These are phyloP conservation scores for Botryosphaeria dothidea DNA, from an alignment of 2,329 filamentous ascomycete genomes.

Conservation along the genomic window DNA sequence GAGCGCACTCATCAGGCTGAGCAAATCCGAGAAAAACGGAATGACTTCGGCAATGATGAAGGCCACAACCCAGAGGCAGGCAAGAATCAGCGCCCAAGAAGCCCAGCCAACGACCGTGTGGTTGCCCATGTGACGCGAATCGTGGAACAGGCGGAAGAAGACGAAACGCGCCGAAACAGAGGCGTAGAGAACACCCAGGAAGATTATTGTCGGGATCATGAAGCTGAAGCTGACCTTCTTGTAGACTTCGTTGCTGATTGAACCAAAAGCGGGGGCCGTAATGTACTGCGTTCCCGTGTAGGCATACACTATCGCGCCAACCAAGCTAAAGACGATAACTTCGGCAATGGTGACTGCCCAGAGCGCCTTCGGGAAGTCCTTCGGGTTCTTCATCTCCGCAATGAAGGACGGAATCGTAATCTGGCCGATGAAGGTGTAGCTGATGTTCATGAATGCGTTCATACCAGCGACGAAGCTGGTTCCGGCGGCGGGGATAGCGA, in stretches of 20 bases:
- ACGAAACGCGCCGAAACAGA: conserved; percentile 87
- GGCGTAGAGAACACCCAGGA: conserved; percentile 86
- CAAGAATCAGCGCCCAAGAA: conserved; percentile 74
- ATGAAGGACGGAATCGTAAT: conserved; percentile 95
- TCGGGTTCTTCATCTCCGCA: conserved; percentile 80
- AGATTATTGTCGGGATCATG: conserved; percentile 94
- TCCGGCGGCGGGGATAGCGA: conserved; percentile 64
- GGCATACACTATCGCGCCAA: conserved; percentile 79
- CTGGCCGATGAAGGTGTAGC: conserved; percentile 94
- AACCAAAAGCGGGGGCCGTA: conserved; percentile 83
- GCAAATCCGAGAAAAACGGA: conserved; percentile 80
- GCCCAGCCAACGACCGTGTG: conserved; percentile 83
- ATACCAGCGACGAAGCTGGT: conserved; percentile 82
- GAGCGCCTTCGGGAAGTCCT: conserved; percentile 89
- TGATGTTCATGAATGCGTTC: conserved; percentile 91
- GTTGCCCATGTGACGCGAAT: conserved; percentile 74
- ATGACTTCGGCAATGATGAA: conserved; percentile 93
- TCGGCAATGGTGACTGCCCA: conserved; percentile 90
- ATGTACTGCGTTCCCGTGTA: conserved; percentile 90
- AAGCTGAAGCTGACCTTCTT: conserved; percentile 91
- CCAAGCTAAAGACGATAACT: conserved; percentile 79
- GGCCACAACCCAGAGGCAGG: conserved; percentile 76
- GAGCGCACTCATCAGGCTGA: conserved; percentile 79
- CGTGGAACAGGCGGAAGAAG: conserved; percentile 85
- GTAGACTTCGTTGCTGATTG: conserved; percentile 69